phyloP scores from a whole-genome alignment of 2,329 filamentous ascomycete genomes.

The Trematosphaeria pertusa region DNA sequence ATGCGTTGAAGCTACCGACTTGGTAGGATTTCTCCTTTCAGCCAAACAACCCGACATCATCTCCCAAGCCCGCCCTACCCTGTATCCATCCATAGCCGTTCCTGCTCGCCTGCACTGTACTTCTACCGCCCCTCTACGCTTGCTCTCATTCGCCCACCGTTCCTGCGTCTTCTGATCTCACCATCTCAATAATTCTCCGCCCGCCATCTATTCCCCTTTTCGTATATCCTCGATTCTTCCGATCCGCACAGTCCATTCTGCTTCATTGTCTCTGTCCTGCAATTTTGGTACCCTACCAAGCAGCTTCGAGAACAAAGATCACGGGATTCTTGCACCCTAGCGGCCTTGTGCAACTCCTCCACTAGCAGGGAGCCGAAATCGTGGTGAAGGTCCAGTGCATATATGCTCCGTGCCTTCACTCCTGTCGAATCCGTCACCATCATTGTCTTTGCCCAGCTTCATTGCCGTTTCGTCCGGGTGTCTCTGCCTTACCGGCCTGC shows the following conservation, averaged over 20 bases:
- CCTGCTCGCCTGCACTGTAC: constrained; percentile 37
- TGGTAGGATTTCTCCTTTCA: constrained; percentile 49
- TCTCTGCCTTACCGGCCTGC: constrained; percentile 6
- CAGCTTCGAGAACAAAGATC: constrained; percentile 36
- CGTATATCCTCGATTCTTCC: constrained; percentile 14
- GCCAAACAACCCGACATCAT: constrained; percentile 47
- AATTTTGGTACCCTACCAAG: constrained; percentile 33
- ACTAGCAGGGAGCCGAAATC: constrained; percentile 34
- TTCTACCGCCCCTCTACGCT: constrained; percentile 40
- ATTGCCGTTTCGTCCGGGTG: constrained; percentile 6
- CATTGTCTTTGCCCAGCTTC: constrained; percentile 2
- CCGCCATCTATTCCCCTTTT: constrained; percentile 19
- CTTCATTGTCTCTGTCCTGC: constrained; percentile 26
- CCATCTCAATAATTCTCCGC: constrained; percentile 25
- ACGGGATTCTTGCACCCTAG: constrained; percentile 40
- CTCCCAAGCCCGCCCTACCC: constrained; percentile 39
- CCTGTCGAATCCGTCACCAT: constrained; percentile 8
- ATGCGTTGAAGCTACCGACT: constrained; percentile 44
- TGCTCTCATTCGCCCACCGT: constrained; percentile 29
- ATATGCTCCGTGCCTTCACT: constrained; percentile 42
- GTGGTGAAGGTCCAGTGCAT: constrained; percentile 42
- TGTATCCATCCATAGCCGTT: constrained; percentile 45
- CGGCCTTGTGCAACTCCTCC: constrained; percentile 39
- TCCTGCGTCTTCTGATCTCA: constrained; percentile 31
- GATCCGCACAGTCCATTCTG: constrained; percentile 12